A percentile compares a stretch with the other conserved stretches of the same genome.
phyloP scores from a whole-genome alignment of 1,139 yeast genomes.

The Yamadazyma diospyri region DNA sequence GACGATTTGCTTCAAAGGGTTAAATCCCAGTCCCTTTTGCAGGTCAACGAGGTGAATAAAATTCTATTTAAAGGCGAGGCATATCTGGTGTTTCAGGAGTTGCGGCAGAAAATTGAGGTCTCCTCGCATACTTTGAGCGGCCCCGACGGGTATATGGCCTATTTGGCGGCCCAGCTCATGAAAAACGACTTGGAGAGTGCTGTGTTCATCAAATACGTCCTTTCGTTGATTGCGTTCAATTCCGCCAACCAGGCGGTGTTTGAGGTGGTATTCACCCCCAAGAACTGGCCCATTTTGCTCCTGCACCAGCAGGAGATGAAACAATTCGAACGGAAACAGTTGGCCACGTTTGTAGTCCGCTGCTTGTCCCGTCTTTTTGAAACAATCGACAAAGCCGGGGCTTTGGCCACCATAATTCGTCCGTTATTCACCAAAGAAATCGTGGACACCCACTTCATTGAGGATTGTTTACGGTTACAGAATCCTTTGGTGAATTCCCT shows the following conservation, averaged over 20 bases:
- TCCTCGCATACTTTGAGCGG: slow-evolving; percentile 1
- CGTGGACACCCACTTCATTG: slow-evolving; percentile 6
- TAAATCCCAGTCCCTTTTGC: slow-evolving; percentile 10
- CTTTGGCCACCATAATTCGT: neutral
- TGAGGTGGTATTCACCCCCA: slow-evolving; percentile 20
- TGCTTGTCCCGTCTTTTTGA: slow-evolving; percentile 4
- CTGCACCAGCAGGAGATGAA: slow-evolving; percentile 20
- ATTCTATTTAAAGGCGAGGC: slow-evolving; percentile 33
- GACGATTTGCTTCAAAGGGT: slow-evolving; percentile 18
- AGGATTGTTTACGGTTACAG: slow-evolving; percentile 6
- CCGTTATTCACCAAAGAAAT: slow-evolving; percentile 1
- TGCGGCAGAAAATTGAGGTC: slow-evolving; percentile 11
- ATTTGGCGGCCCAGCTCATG: slow-evolving; percentile 3
- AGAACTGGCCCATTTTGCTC: slow-evolving; percentile 20
- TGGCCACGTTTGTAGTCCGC: slow-evolving; percentile 7
- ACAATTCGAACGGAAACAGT: slow-evolving; percentile 22
- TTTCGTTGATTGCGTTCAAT: slow-evolving; percentile 24
- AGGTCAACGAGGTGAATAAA: slow-evolving; percentile 33
- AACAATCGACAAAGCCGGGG: slow-evolving; percentile 1
- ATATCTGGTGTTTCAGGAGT: slow-evolving; percentile 23
- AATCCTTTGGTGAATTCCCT: slow-evolving; percentile 5
- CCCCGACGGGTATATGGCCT: slow-evolving; percentile 4
- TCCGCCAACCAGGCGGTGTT: slow-evolving; percentile 18
- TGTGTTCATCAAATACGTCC: slow-evolving; percentile 20
- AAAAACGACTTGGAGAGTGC: neutral